Base-by-base conservation (phyloP, 805 yeast genomes). In the Geotrichum ghanense region DNA sequence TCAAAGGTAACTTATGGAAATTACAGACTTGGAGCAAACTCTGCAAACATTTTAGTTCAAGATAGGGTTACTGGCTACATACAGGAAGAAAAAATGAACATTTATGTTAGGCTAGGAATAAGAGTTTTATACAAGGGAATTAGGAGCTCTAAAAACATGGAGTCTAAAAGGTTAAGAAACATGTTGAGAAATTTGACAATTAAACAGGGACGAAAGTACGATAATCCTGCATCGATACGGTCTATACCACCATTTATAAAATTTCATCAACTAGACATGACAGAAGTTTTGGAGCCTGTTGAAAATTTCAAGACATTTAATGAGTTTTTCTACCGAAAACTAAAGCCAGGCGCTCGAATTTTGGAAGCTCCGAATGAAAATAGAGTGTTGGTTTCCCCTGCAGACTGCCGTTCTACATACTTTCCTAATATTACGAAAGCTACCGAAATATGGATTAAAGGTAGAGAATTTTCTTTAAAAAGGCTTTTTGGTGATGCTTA, bases 1-100 rank as follows among this genome's bases (percentile, higher is more conserved):
- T 82, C 88, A 44, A 89, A 87, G 58, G 67, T 92, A 42, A 85
- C 92, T 0, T 88, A 86, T 59, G 98, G 98, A 0, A 83, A 83
- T 56, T 83, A 88, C 60, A 78, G 79, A 43, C 65, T 90, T 31
- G 97, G 97, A 2, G 79, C 81, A 21, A 86, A 90, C 59, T 87
- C 94, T 43, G 98, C 97, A 7, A 90, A 90, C 58, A 90, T 92
- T 24, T 68, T 92, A 44, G 97, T 90, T 2, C 97, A 92, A 62
- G 97, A 92, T 61, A 71, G 98, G 50, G 70, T 74, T 16, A 81
- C 96, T 0, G 98, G 98, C 0, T 74, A 85, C 42, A 78, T 90
- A n/a, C 64, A 83, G 58, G 97, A 90, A 60, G 98, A 90, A 57
- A 87, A 87, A 56, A 90, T 92, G 84, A 81, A 89, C 48, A 77